Evolutionary conservation across 768 basidiomycete genomes (phyloP), one percentile per base, ranked within the genome.

Genomic region (Mycena haematopus): DNA sequence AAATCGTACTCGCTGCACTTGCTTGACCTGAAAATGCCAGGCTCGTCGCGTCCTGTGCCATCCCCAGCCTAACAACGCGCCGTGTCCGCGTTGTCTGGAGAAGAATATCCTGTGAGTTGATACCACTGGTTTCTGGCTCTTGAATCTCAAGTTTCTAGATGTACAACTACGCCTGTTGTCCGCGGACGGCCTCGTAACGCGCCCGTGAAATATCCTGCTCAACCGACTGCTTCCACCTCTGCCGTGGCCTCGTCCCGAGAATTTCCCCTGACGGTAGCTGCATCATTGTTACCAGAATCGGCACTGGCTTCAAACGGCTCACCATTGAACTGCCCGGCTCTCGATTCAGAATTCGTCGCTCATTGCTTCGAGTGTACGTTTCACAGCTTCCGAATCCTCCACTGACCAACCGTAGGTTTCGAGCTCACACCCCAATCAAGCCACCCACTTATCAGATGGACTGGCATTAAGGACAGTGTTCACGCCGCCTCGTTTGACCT

Each of bases 41-140:
- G 46, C 56, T 10, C 56, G 56, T 6, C 56, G 56, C 24, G 56
- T 57, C 1, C 14, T 57, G 21, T 57, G 56, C 24, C 56, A 57
- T 25, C 45, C 56, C 1, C 56, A 57, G 33, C 56, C 54, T 4
- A 33, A 56, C 54, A 36, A 36, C n/a, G 17, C 27, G 19, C 54
- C 54, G 11, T 56, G 54, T 49, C 56, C 56, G 6, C 56, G 56
- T 1, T 57, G 56, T 22, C 14, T 36, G 10, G 56, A 57, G 33
- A 57, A 57, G 29, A 36, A 25, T 1, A 33, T 13, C 9, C 17
- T 49, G 56, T 57, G 44, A 19, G 56, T 57, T 24, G 21, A 17
- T n/a, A 17, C 15, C 3, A 14, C 11, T 7, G 8, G 19, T n/a
- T 42, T 19, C 11, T 17, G 13, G 36, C 19, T 42, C 40, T 9